Evolutionary conservation across 495 filamentous ascomycete genomes (phyloP).

Genomic region (Antarctomyces pellizariae): DNA sequence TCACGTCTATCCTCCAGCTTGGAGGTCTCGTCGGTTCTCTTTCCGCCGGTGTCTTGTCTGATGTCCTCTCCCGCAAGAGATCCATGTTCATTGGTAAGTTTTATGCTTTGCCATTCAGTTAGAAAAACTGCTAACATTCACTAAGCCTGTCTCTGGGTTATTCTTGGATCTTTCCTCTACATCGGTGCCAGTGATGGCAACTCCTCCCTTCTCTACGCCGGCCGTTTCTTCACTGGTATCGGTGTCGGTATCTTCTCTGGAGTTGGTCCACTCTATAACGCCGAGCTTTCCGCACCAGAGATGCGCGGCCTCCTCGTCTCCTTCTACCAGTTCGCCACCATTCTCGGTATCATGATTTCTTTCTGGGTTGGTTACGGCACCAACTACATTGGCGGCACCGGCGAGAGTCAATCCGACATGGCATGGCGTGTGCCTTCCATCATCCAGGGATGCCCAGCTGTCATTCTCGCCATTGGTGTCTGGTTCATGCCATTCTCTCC

Average conservation of each 20-base stretch:
- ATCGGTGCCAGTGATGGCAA: slow-evolving; percentile 7
- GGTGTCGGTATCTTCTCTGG: slow-evolving; percentile 9
- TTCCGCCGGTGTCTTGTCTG: slow-evolving; percentile 8
- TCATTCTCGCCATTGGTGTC: slow-evolving; percentile 19
- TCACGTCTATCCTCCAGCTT: slow-evolving; percentile 14
- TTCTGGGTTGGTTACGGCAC: slow-evolving; percentile 13
- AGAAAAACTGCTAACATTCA: no score
- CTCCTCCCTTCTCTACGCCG: slow-evolving; percentile 8
- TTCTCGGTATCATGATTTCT: slow-evolving; percentile 10
- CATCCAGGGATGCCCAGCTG: slow-evolving; percentile 21
- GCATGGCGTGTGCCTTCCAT: slow-evolving; percentile 23
- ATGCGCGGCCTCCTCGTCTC: slow-evolving; percentile 9
- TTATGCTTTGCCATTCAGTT: no score
- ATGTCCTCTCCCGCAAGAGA: slow-evolving; percentile 10
- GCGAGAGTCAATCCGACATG: slow-evolving; percentile 17
- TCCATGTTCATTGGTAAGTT: slow-evolving; percentile 10
- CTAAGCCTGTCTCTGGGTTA: slow-evolving; percentile 8
- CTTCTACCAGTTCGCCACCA: slow-evolving; percentile 12
- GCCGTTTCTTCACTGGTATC: slow-evolving; percentile 10
- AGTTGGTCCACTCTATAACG: slow-evolving; percentile 11
- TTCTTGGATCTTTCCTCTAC: slow-evolving; percentile 9
- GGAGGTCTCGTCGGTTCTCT: slow-evolving; percentile 8
- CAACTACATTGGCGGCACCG: slow-evolving; percentile 23
- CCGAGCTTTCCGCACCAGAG: slow-evolving; percentile 12
- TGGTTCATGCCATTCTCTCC: slow-evolving; percentile 19